Base-by-base conservation (phyloP, 208 protist genomes). In the Leishmania martiniquensis region DNA sequence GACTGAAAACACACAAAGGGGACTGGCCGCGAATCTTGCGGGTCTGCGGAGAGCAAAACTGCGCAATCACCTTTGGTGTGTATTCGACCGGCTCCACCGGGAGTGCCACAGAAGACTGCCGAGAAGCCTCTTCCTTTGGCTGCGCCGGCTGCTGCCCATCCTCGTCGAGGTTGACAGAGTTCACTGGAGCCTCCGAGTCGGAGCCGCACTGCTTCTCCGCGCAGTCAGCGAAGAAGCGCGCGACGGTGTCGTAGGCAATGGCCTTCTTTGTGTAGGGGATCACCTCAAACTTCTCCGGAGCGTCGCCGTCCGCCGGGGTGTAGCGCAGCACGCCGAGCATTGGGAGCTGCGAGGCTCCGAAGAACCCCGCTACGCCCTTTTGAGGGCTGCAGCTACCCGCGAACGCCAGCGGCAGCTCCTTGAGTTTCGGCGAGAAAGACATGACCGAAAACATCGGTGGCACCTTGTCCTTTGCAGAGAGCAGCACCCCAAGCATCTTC, bases 361-460 rank as follows among this genome's bases (percentile, higher is more conserved):
- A 89, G 12, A 70, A 70, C 54, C 73, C 82, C n/a, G 72, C 81
- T 12, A 89, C 60, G 0, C 81, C 80, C 17, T 80, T 72, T 7
- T 62, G 68, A 1, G 29, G 68, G 32, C 66, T 76, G 47, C 82
- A 80, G 7, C 54, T 75, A 4, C 89, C 85, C 54, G 87, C 79
- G 85, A 98, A 96, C 37, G 87, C 85, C 71, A 97, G 94, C 25
- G 90, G 87, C 67, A 97, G 75, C 45, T 88, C 63, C 68, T 88
- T 75, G n/a, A 98, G 85, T 68, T 87, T 81, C 49, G 87, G 85
- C 17, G 95, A 97, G 25, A 88, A 66, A 7, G 91, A 82, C 54
- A 97, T 76, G 12, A 98, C 89, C 62, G 92, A 91, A 34, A 95
- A 88, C 71, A 97, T 88, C 4, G 95, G 88, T 34, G 95, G 93